Evolutionary conservation across 805 yeast species (phyloP).

Genomic region (Saccharomyces eubayanus): DNA sequence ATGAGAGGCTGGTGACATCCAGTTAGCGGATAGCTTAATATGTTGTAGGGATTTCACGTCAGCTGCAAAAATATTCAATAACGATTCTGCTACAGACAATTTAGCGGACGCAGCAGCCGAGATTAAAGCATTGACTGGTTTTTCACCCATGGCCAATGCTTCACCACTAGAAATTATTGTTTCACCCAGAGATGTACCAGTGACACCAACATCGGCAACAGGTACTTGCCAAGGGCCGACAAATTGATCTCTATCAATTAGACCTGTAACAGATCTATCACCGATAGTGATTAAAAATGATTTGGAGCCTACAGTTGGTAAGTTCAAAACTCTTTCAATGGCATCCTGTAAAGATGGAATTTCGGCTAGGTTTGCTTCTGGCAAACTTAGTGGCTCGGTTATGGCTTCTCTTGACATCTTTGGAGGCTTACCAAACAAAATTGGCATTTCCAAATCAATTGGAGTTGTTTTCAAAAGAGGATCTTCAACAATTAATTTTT

Average conservation of each 20-base stretch:
- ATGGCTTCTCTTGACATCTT: slow-evolving; percentile 74
- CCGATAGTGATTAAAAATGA: slow-evolving; percentile 94
- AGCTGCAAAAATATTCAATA: slow-evolving; percentile 82
- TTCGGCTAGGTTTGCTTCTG: slow-evolving; percentile 30
- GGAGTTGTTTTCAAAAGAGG: slow-evolving; percentile 71
- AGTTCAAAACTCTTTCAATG: slow-evolving; percentile 67
- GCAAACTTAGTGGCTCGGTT: slow-evolving; percentile 50
- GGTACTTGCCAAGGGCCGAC: slow-evolving; percentile 99
- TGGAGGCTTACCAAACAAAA: slow-evolving; percentile 94
- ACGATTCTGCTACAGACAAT: slow-evolving; percentile 91
- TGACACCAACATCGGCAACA: slow-evolving; percentile 96
- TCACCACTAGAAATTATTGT: slow-evolving; percentile 75
- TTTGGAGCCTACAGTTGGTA: slow-evolving; percentile 94
- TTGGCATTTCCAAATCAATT: slow-evolving; percentile 90
- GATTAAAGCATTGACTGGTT: slow-evolving; percentile 82
- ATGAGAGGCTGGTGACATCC: slow-evolving; percentile 98
- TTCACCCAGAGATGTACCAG: slow-evolving; percentile 81
- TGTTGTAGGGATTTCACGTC: slow-evolving; percentile 67
- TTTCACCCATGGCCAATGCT: slow-evolving; percentile 95
- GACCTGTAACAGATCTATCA: slow-evolving; percentile 94
- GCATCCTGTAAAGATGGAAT: slow-evolving; percentile 50
- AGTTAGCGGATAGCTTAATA: slow-evolving; percentile 88
- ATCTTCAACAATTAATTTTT: slow-evolving; percentile 75
- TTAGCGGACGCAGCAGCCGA: slow-evolving; percentile 88
- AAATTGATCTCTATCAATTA: slow-evolving; percentile 94